A percentile compares a stretch with the other conserved stretches of the same genome.
Evolutionary conservation across 2,329 filamentous ascomycete genomes (phyloP).

Genomic region (Talaromyces funiculosus): DNA sequence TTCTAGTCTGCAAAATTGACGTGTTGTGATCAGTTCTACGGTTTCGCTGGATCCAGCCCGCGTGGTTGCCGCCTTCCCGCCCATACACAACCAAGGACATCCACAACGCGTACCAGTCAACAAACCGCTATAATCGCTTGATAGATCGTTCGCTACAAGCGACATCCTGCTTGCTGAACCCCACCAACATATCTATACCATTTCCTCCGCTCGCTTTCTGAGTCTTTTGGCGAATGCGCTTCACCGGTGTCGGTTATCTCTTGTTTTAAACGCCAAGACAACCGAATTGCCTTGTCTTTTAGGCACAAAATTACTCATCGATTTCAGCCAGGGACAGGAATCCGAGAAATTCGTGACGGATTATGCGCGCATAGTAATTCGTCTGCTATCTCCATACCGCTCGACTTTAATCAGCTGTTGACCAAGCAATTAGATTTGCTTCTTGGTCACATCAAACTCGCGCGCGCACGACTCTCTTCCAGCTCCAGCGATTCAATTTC

Average conservation of each 20-base stretch:
- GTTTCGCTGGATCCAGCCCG: constrained; percentile 7
- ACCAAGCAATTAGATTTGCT: background rate
- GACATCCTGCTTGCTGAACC: background rate
- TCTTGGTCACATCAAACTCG: constrained; percentile 3
- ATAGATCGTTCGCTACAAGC: background rate
- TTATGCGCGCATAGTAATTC: background rate
- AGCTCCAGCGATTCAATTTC: constrained; percentile 13
- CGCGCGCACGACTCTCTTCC: constrained; percentile 9
- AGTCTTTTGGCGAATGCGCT: background rate
- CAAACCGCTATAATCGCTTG: constrained; percentile 1
- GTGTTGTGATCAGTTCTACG: constrained; percentile 9
- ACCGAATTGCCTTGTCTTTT: background rate
- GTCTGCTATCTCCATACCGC: background rate
- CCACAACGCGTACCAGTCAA: constrained; percentile 13
- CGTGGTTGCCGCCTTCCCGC: constrained; percentile 11
- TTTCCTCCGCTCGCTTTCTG: background rate
- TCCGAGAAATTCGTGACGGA: background rate
- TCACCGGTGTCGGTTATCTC: background rate
- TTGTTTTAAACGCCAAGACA: constrained; percentile 7
- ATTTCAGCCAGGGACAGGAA: background rate
- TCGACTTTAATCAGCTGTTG: background rate
- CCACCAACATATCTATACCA: background rate
- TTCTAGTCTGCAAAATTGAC: constrained; percentile 1
- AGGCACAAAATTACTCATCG: constrained; percentile 8
- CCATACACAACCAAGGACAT: background rate